A percentile compares a stretch with the other conserved stretches of the same genome.
Evolutionary conservation across 140 eudicot genomes (phyloP).

Genomic region (Ambrosia hybrid): DNA sequence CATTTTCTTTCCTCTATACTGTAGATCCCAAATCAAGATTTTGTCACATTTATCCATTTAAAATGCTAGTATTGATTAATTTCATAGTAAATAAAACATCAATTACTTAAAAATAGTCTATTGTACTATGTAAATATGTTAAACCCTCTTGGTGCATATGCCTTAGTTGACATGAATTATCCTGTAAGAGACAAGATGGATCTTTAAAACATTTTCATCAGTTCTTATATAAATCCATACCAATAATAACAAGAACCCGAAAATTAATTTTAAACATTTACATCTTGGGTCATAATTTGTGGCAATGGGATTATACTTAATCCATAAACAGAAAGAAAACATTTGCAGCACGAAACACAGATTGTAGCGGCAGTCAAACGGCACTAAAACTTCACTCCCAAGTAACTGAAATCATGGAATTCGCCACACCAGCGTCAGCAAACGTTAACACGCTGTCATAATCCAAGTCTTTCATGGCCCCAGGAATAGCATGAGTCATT

Average conservation of each 20-base stretch:
- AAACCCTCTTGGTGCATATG: too few species aligned
- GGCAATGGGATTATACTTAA: not conserved
- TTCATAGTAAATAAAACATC: too few species aligned
- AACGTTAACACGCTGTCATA: conserved; percentile 47
- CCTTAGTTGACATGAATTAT: too few species aligned
- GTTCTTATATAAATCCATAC: not conserved
- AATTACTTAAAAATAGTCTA: too few species aligned
- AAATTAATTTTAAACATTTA: not conserved
- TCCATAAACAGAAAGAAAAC: not conserved
- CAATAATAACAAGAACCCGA: not conserved
- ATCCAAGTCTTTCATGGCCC: conserved; percentile 58
- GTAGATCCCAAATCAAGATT: too few species aligned
- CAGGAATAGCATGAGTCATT: conserved; percentile 73
- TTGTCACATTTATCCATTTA: too few species aligned
- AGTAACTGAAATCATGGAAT: conserved; percentile 76
- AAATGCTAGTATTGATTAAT: too few species aligned
- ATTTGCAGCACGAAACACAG: conserved; percentile 14
- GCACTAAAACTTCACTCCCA: conserved; percentile 46
- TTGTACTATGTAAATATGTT: too few species aligned
- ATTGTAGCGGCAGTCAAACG: not conserved
- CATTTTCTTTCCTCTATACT: too few species aligned
- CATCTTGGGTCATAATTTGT: conserved; percentile 16
- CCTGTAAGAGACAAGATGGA: too few species aligned
- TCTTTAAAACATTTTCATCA: too few species aligned
- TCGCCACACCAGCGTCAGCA: conserved; percentile 76